phyloP scores from a whole-genome alignment of 1,284 basidiomycete genomes.

The Rhodotorula glutinis region DNA sequence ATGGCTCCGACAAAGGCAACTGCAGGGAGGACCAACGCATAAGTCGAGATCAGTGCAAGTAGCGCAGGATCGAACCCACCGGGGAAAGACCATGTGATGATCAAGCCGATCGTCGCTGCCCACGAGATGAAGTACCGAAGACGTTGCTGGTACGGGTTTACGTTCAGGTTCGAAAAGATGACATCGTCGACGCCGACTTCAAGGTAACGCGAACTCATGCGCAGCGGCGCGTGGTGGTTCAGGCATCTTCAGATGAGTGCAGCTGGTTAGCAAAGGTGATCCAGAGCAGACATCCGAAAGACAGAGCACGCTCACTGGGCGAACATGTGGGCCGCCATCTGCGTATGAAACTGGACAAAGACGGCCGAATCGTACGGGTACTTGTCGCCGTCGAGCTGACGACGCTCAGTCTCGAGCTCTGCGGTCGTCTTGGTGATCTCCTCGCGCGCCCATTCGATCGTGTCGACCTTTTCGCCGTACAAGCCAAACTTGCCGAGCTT shows the following conservation, averaged over 20 bases:
- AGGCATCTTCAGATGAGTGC: slow-evolving; percentile 21
- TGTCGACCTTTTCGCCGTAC: slow-evolving; percentile 78
- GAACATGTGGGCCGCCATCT: slow-evolving; percentile 88
- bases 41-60: not conserved
- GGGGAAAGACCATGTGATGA: slow-evolving; percentile 64
- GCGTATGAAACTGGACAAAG: slow-evolving; percentile 89
- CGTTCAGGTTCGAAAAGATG: slow-evolving; percentile 78
- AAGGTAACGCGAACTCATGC: slow-evolving; percentile 59
- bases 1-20: slow-evolving; percentile 75
- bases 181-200: slow-evolving; percentile 81
- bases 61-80: not conserved
- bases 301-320: slow-evolving; percentile 45
- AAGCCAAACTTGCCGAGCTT: slow-evolving; percentile 63
- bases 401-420: slow-evolving; percentile 56
- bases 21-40: not conserved
- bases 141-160: slow-evolving; percentile 85
- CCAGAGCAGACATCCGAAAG: too few species aligned
- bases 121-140: slow-evolving; percentile 56
- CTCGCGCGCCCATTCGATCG: slow-evolving; percentile 75
- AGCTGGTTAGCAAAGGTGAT: too few species aligned
- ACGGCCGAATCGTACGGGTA: slow-evolving; percentile 56
- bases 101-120: slow-evolving; percentile 59
- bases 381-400: slow-evolving; percentile 51
- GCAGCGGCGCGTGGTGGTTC: slow-evolving; percentile 51
- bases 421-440: slow-evolving; percentile 57